phyloP scores from a whole-genome alignment of 2,329 filamentous ascomycete species.

The Myrmaecium sp. region DNA sequence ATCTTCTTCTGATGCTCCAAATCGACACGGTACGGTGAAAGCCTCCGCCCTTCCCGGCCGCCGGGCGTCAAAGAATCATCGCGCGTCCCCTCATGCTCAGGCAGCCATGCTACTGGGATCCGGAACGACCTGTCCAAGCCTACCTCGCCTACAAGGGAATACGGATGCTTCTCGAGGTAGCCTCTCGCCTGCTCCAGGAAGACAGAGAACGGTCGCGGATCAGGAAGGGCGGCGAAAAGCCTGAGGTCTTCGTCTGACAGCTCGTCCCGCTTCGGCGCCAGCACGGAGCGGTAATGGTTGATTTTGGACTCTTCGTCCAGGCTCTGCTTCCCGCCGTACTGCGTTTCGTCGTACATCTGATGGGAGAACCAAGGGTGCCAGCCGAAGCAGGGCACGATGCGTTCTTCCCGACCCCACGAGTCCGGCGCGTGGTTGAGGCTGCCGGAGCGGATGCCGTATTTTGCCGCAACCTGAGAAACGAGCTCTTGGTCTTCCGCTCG shows the following conservation, averaged over 20 bases:
- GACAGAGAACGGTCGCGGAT: constrained; percentile 40
- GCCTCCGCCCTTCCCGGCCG: constrained; percentile 48
- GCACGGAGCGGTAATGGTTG: constrained; percentile 49
- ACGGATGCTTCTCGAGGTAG: constrained; percentile 39
- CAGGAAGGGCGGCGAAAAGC: constrained; percentile 38
- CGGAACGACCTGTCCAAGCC: constrained; percentile 65
- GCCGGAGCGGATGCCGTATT: constrained; percentile 30
- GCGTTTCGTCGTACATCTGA: constrained; percentile 48
- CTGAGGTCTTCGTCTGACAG: constrained; percentile 22
- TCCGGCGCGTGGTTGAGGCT: constrained; percentile 9
- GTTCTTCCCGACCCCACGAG: constrained; percentile 18
- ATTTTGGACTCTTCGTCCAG: constrained; percentile 28
- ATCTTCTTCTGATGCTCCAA: constrained; percentile 53
- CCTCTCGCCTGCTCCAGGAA: constrained; percentile 40
- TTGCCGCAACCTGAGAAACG: constrained; percentile 43
- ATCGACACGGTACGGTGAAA: constrained; percentile 51
- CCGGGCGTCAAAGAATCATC: constrained; percentile 45
- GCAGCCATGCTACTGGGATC: constrained; percentile 44
- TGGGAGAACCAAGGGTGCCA: constrained; percentile 83
- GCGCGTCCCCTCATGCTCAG: constrained; percentile 21
- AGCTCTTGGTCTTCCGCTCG: constrained; percentile 59
- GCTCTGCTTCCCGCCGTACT: constrained; percentile 13
- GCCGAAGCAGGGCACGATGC: constrained; percentile 56
- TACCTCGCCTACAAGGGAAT: constrained; percentile 59
- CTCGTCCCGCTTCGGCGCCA: constrained; percentile 35